A percentile compares a stretch with the other conserved stretches of the same genome.
Conservation (phyloP, 352 stramenopile genomes). For the Pythium brachiatum region DNA sequence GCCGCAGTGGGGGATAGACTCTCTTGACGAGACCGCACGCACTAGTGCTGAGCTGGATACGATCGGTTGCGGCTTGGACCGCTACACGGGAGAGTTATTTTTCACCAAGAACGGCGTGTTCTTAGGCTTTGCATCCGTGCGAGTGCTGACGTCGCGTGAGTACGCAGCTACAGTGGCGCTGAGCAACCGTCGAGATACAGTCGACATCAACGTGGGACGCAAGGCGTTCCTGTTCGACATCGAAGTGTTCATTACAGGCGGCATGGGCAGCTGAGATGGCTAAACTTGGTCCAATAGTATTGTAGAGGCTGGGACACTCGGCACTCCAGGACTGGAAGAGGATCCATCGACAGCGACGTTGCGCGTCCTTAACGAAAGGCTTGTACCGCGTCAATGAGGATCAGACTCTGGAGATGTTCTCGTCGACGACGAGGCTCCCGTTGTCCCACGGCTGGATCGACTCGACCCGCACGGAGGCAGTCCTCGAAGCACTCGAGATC, state of each 20-base stretch:
- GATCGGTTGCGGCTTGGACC: slow-evolving; percentile 27
- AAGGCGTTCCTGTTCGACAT: slow-evolving; percentile 30
- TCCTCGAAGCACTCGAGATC: slow-evolving; percentile 17
- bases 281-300: too few species aligned
- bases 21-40: too few species aligned
- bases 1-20: slow-evolving; percentile 10
- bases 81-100: slow-evolving; percentile 20
- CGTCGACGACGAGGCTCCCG: slow-evolving; percentile 28
- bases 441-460: slow-evolving; percentile 28
- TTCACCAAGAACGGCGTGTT: slow-evolving; percentile 31
- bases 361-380: slow-evolving; percentile 26
- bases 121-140: slow-evolving; percentile 12
- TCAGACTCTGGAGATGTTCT: slow-evolving; percentile 27
- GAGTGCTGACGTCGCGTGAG: neutral
- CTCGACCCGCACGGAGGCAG: slow-evolving; percentile 27
- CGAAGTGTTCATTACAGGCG: slow-evolving; percentile 12
- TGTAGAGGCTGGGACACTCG: neutral
- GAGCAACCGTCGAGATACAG: slow-evolving; percentile 22
- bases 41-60: neutral
- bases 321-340: slow-evolving; percentile 22
- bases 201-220: slow-evolving; percentile 27
- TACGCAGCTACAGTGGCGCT: slow-evolving; percentile 30
- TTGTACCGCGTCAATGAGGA: slow-evolving; percentile 19
- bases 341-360: slow-evolving; percentile 17
- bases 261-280: too few species aligned